Evolutionary conservation across 1,139 yeast genomes (phyloP).

Genomic region (Waltiozyma sp.): DNA sequence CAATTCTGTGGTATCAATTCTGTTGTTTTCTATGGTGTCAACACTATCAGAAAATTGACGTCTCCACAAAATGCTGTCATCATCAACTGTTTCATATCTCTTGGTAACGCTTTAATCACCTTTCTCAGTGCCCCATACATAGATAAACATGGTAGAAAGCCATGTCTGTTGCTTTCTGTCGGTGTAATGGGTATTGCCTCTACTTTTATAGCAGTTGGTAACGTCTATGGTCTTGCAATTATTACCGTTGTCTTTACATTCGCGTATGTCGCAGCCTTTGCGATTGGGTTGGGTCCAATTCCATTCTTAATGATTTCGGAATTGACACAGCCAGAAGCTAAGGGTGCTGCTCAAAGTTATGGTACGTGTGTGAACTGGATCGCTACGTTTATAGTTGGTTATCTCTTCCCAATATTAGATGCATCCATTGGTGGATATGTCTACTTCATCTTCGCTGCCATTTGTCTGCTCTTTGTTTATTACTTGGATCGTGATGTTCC

Average conservation of each 20-base stretch:
- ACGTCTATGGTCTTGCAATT: slow-evolving; percentile 35
- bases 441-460: slow-evolving; percentile 59
- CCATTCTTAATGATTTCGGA: slow-evolving; percentile 89
- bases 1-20: slow-evolving; percentile 91
- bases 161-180: slow-evolving; percentile 55
- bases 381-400: slow-evolving; percentile 77
- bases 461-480: slow-evolving; percentile 37
- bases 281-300: slow-evolving; percentile 88
- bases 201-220: slow-evolving; percentile 55
- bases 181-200: slow-evolving; percentile 61
- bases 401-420: slow-evolving; percentile 64
- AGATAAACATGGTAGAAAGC: slow-evolving; percentile 68
- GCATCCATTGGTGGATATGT: slow-evolving; percentile 62
- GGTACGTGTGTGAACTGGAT: slow-evolving; percentile 90
- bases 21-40: slow-evolving; percentile 84
- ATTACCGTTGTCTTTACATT: slow-evolving; percentile 59
- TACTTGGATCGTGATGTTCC: slow-evolving; percentile 49
- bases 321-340: slow-evolving; percentile 69
- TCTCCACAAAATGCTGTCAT: slow-evolving; percentile 56
- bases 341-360: slow-evolving; percentile 83
- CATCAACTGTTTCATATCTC: slow-evolving; percentile 65
- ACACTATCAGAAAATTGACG: slow-evolving; percentile 56
- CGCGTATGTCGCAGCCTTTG: slow-evolving; percentile 71
- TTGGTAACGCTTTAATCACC: slow-evolving; percentile 64
- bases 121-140: slow-evolving; percentile 60